Evolutionary conservation across 768 basidiomycete genomes (phyloP), one percentile per base, ranked within the genome.

Genomic region (Pleurotus pulmonarius): DNA sequence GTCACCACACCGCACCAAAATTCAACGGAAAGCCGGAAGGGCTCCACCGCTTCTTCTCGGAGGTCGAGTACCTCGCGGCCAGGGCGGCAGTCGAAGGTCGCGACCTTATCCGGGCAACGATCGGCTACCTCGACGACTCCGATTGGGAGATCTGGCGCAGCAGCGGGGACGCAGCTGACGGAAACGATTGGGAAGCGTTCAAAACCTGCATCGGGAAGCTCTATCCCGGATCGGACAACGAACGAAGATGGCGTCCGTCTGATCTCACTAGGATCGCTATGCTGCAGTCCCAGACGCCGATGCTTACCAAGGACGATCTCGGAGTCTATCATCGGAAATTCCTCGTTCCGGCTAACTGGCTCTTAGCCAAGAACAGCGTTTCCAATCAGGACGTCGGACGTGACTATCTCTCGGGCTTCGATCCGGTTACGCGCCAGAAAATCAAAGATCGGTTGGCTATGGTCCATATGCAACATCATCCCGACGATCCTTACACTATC

Each of bases 401-500:
- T 3, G 58, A 63, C 5, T 70, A 64, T 51, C 16, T 61, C n/a
- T 51, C 49, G 3, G 60, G 58, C 0, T 59, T 68, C 24, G 45
- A 53, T 18, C 56, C 59, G 0, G 20, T 54, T 0, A 46, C 65
- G 20, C 44, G 46, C 49, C 18, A 8, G 6, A 12, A 34, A 2
- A 26, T 65, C 9, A 38, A 54, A 0, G 58, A 60, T 2, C 61
- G 64, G 1, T 63, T 69, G 0, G 53, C 61, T 16, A 49, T 68
- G 49, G 66, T 64, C 24, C 22, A 47, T 9, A 65, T 62, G 0
- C 64, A 67, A 18, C 58, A 60, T n/a, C 58, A 58, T 12, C 68
- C 65, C 0, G 66, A 68, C 12, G 59, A 67, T 11, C 65, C 66
- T 1, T 69, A 67, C 49, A 18, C 39, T 2, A 26, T 69, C 8